phyloP scores from a whole-genome alignment of 2,329 filamentous ascomycete genomes.

The Aspergillus ochraceoroseus region DNA sequence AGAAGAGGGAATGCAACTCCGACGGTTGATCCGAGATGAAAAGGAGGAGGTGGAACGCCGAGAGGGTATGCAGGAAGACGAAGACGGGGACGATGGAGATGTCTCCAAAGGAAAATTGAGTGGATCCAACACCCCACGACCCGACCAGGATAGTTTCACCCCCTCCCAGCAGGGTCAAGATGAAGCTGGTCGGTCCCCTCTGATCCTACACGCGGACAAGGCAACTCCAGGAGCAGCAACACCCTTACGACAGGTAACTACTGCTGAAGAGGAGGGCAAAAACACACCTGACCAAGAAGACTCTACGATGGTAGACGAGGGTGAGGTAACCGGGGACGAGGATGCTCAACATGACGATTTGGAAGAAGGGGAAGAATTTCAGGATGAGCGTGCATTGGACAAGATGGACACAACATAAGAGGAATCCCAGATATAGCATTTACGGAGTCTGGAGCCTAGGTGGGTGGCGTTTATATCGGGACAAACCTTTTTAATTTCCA shows the following conservation, averaged over 20 bases:
- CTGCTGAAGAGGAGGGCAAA: conserved; percentile 37
- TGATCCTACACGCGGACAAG: conserved; percentile 32
- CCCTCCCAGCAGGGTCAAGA: conserved; percentile 35
- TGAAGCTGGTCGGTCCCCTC: conserved; percentile 27
- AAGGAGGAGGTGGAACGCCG: conserved; percentile 88
- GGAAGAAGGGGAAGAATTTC: conserved; percentile 48
- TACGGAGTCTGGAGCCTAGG: conserved; percentile 29
- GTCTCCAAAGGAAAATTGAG: conserved; percentile 47
- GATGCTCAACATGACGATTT: conserved; percentile 41
- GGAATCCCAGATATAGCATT: conserved; percentile 17
- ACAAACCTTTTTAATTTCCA: conserved; percentile 16
- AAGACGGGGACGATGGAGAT: conserved; percentile 55
- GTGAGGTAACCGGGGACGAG: conserved; percentile 38
- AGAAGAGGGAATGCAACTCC: conserved; percentile 81
- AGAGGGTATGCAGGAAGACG: conserved; percentile 67
- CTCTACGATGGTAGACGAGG: conserved; percentile 55
- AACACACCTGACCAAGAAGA: conserved; percentile 49
- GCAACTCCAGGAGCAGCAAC: conserved; percentile 32
- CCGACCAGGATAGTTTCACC: conserved; percentile 44
- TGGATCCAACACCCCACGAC: conserved; percentile 48
- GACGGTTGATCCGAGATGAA: conserved; percentile 83
- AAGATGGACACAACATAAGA: conserved; percentile 60
- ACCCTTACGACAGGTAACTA: conserved; percentile 37
- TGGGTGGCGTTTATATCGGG: conserved; percentile 23
- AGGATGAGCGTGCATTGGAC: conserved; percentile 48